phyloP scores from a whole-genome alignment of 2,329 filamentous ascomycete species.

The Fusarium circinatum region DNA sequence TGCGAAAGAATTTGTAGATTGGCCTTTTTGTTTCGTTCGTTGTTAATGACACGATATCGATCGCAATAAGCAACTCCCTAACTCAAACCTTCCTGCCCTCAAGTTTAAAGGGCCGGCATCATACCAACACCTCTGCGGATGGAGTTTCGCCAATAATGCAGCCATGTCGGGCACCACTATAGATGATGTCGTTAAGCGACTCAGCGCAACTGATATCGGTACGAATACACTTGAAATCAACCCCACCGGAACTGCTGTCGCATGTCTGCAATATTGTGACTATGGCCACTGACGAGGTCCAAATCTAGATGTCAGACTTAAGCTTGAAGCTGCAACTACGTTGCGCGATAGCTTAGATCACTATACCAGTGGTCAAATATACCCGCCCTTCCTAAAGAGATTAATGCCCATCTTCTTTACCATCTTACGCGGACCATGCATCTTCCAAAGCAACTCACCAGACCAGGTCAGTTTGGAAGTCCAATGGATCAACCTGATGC shows the following conservation, averaged over 20 bases:
- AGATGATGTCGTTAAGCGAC: slow-evolving; percentile 71
- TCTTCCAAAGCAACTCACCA: slow-evolving; percentile 88
- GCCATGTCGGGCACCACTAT: slow-evolving; percentile 70
- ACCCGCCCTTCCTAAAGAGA: slow-evolving; percentile 83
- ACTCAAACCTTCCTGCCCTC: slow-evolving; percentile 31
- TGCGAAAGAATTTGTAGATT: not conserved
- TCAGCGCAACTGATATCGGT: slow-evolving; percentile 67
- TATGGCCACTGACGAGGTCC: slow-evolving; percentile 5
- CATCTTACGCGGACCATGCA: slow-evolving; percentile 84
- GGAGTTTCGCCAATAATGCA: slow-evolving; percentile 58
- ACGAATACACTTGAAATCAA: slow-evolving; percentile 10
- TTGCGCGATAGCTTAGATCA: slow-evolving; percentile 92
- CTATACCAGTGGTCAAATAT: slow-evolving; percentile 81
- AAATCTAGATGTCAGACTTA: slow-evolving; percentile 77
- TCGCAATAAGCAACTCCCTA: slow-evolving; percentile 39
- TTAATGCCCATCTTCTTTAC: slow-evolving; percentile 90
- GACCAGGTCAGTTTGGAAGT: slow-evolving; percentile 75
- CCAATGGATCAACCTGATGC: not conserved
- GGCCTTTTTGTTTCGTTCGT: not conserved
- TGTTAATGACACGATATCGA: slow-evolving; percentile 11
- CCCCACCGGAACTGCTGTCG: slow-evolving; percentile 32
- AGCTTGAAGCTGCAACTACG: slow-evolving; percentile 83
- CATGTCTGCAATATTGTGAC: slow-evolving; percentile 16
- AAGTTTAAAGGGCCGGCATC: slow-evolving; percentile 29
- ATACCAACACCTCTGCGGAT: slow-evolving; percentile 46